phyloP scores from a whole-genome alignment of 176 grass and related monocot genomes.

The Raddia guianensis region DNA sequence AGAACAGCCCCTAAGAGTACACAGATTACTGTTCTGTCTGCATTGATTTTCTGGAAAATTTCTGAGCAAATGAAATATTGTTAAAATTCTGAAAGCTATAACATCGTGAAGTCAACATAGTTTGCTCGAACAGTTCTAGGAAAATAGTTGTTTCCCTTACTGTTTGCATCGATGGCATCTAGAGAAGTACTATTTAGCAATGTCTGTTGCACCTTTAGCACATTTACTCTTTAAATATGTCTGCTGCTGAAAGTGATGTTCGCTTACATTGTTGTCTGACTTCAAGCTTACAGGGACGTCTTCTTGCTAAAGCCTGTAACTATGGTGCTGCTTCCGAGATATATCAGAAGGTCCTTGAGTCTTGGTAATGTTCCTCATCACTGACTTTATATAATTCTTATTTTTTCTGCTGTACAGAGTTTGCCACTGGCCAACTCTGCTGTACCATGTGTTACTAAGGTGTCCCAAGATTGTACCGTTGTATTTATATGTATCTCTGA shows the following conservation, averaged over 20 bases:
- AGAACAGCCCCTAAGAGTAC: background rate
- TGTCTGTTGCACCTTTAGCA: slow-evolving; percentile 4
- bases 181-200: slow-evolving; percentile 5
- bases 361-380: slow-evolving; percentile 61
- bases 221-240: background rate
- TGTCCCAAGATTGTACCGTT: background rate
- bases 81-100: background rate
- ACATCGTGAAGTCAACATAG: background rate
- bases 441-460: slow-evolving; percentile 1
- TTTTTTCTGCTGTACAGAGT: slow-evolving; percentile 7
- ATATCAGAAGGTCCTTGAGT: slow-evolving; percentile 81
- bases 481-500: background rate
- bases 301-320: slow-evolving; percentile 79
- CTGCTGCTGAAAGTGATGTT: slow-evolving; percentile 33
- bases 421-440: background rate
- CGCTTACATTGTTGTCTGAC: slow-evolving; percentile 65
- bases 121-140: slow-evolving; percentile 7
- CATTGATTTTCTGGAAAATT: background rate
- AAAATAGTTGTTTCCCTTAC: background rate
- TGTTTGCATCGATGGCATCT: background rate
- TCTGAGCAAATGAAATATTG: slow-evolving; percentile 7
- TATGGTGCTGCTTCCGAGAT: slow-evolving; percentile 72
- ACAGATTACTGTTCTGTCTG: slow-evolving; percentile 3
- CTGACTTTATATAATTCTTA: slow-evolving; percentile 15
- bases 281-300: slow-evolving; percentile 95